These are phyloP conservation scores for Pascua sp. DNA, from an alignment of 1,284 basidiomycete species.

Conservation along the genomic window DNA sequence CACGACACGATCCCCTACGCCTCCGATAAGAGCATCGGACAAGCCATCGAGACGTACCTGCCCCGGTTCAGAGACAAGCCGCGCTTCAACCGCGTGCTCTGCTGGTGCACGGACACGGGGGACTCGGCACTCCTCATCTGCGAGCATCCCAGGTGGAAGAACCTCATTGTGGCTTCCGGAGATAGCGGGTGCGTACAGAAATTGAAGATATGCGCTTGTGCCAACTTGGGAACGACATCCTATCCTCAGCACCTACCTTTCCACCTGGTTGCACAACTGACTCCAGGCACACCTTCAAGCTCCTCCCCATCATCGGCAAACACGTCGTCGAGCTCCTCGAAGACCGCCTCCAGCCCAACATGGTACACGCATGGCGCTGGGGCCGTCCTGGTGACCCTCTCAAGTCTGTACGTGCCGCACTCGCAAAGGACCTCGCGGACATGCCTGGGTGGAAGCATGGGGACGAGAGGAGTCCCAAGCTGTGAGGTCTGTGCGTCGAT, in stretches of 20 bases:
- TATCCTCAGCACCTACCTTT: no score
- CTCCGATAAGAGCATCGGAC: background rate
- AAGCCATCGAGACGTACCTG: background rate
- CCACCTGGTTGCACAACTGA: no score
- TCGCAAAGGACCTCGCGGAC: background rate
- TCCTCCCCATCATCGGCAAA: constrained; percentile 1
- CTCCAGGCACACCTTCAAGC: constrained; percentile 1
- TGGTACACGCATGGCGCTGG: background rate
- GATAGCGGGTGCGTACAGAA: background rate
- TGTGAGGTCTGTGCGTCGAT: no score
- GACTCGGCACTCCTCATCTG: background rate
- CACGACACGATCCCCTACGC: constrained; percentile 1
- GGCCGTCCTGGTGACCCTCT: background rate
- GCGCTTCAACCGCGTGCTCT: background rate
- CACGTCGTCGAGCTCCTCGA: constrained; percentile 2
- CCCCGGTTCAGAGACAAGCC: background rate
- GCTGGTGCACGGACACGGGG: constrained; percentile 5
- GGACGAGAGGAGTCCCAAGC: no score
- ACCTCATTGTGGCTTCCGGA: background rate
- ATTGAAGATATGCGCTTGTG: no score
- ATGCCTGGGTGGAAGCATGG: constrained; percentile 1
- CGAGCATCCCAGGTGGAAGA: constrained; percentile 2
- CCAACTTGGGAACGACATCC: no score
- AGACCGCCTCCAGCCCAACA: background rate
- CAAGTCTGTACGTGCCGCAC: background rate